phyloP scores from a whole-genome alignment of 2,329 filamentous ascomycete genomes.

The Colletotrichum graminicola region DNA sequence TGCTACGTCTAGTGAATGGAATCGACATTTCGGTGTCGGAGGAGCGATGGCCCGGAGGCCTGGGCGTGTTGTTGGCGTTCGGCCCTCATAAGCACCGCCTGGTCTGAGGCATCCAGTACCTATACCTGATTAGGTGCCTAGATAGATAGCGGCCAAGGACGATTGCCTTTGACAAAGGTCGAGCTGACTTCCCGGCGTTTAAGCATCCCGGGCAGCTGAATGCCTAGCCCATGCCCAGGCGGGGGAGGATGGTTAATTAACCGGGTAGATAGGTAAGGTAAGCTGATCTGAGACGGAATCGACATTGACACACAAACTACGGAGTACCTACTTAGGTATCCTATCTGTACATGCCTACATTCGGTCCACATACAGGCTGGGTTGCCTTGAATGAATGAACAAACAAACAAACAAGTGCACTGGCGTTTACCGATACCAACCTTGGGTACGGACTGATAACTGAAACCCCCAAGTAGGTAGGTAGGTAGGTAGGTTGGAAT shows the following conservation, averaged over 20 bases:
- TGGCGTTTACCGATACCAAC: not conserved
- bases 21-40: conserved; percentile 7
- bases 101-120: too few species aligned
- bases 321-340: too few species aligned
- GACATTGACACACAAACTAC: not conserved
- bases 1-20: not conserved
- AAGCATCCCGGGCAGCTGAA: conserved; percentile 19
- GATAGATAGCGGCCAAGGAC: not conserved
- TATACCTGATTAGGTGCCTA: not conserved
- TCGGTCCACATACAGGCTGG: not conserved
- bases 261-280: not conserved
- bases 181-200: conserved; percentile 2
- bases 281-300: not conserved
- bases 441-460: too few species aligned
- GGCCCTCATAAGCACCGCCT: not conserved
- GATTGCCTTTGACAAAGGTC: conserved; percentile 12
- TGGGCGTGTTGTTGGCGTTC: conserved; percentile 22
- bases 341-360: too few species aligned
- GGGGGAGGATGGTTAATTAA: not conserved
- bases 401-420: not conserved
- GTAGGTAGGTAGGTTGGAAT: too few species aligned
- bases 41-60: conserved; percentile 15
- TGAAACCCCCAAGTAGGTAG: too few species aligned
- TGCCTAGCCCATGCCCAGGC: not conserved
- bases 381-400: too few species aligned